Evolutionary conservation across 2,329 filamentous ascomycete species (phyloP).

Genomic region (Dactylellina drechsleri): DNA sequence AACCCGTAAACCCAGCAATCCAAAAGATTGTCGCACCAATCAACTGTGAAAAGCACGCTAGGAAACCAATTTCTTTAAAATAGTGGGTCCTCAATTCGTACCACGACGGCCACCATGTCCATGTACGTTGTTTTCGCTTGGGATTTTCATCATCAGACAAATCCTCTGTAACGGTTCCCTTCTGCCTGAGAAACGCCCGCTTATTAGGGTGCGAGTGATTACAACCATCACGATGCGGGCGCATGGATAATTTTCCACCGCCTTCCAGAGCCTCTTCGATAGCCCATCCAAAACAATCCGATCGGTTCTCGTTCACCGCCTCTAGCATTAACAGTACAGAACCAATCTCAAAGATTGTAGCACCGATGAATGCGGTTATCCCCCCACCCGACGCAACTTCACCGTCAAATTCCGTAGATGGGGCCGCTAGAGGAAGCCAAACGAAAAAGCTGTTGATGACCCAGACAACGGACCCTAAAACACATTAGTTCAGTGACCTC

Average conservation of each 20-base stretch:
- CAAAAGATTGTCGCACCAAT: conserved; percentile 72
- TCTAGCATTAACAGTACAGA: conserved; percentile 73
- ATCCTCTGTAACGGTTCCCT: conserved; percentile 58
- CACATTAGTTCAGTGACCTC: conserved; percentile 58
- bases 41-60: conserved; percentile 70
- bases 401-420: conserved; percentile 67
- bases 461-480: conserved; percentile 61
- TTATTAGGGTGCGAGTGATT: conserved; percentile 63
- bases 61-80: conserved; percentile 71
- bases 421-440: conserved; percentile 69
- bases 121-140: conserved; percentile 60
- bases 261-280: conserved; percentile 66
- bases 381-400: conserved; percentile 70
- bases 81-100: conserved; percentile 71
- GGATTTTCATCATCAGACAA: not conserved
- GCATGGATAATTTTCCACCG: conserved; percentile 56
- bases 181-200: conserved; percentile 59
- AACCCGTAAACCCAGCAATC: conserved; percentile 70
- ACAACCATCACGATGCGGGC: conserved; percentile 58
- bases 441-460: conserved; percentile 72
- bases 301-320: conserved; percentile 74
- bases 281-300: conserved; percentile 76
- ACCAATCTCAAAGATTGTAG: conserved; percentile 73
- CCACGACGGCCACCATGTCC: conserved; percentile 71
- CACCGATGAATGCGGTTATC: conserved; percentile 73